These are phyloP conservation scores for Ganoderma meredithae DNA, from an alignment of 1,284 basidiomycete species.

Conservation along the genomic window DNA sequence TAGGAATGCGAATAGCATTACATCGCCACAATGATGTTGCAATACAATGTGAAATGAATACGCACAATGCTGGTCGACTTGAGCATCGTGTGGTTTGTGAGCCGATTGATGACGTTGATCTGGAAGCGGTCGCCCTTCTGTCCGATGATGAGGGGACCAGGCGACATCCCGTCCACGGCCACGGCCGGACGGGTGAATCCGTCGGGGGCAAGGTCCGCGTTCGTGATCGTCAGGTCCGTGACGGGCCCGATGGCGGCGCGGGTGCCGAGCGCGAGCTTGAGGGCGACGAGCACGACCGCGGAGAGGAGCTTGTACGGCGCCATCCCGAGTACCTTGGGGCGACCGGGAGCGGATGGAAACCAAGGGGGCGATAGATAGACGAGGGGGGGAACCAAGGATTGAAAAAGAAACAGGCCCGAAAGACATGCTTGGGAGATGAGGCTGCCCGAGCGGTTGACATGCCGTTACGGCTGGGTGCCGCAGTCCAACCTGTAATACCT, in stretches of 20 bases:
- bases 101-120: constrained; percentile 45
- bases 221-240: constrained; percentile 32
- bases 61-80: constrained; percentile 46
- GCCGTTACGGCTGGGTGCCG: not conserved
- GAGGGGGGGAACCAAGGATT: constrained; percentile 2
- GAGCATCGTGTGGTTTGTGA: constrained; percentile 45
- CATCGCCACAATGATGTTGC: not conserved
- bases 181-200: constrained; percentile 34
- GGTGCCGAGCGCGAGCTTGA: constrained; percentile 14
- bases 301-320: constrained; percentile 2
- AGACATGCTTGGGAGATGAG: not conserved
- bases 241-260: constrained; percentile 31
- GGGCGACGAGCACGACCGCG: constrained; percentile 3
- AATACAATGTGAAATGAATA: not conserved
- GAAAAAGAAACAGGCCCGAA: not conserved
- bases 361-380: not conserved
- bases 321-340: constrained; percentile 11
- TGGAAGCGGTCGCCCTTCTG: constrained; percentile 38
- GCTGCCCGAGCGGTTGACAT: not conserved
- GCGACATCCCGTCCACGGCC: constrained; percentile 37
- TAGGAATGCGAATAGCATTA: not conserved
- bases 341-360: not conserved
- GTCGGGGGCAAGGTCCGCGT: constrained; percentile 34
- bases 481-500: not conserved
- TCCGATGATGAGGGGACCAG: constrained; percentile 39